Conservation (phyloP, 305 asterid genomes). For the Fraxinus xanthoxyloides region DNA sequence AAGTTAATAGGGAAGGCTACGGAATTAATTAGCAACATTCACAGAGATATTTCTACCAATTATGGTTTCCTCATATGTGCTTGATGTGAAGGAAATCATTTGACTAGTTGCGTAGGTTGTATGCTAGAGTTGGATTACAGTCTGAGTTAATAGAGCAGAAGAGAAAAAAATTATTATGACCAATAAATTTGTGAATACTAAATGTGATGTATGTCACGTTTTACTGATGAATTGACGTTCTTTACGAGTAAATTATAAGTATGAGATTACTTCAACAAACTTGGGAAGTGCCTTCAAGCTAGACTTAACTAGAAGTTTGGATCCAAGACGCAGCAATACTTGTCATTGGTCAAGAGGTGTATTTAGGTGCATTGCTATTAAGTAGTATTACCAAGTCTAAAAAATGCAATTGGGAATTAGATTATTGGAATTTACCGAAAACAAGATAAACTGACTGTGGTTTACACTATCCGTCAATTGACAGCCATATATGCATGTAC, state of each 20-base stretch:
- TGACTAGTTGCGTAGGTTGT: not conserved
- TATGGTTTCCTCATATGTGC: not conserved
- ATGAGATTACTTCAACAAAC: not conserved
- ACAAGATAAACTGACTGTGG: not conserved
- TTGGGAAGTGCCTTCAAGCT: constrained; percentile 8
- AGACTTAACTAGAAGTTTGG: not conserved
- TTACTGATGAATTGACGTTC: not conserved
- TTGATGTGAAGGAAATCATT: not conserved
- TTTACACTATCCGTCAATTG: not conserved
- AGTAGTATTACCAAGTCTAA: constrained; percentile 13
- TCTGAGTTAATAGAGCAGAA: not conserved
- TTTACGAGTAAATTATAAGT: not conserved
- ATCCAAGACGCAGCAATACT: not conserved
- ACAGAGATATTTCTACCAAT: constrained; percentile 3
- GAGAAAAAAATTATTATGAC: not conserved
- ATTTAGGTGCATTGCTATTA: not conserved
- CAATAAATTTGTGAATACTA: not conserved
- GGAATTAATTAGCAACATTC: not conserved
- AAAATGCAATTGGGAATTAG: not conserved
- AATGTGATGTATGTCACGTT: not conserved
- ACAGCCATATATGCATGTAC: not conserved
- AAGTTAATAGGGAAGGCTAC: not conserved
- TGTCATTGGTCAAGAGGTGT: constrained; percentile 1
- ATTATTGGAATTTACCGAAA: not conserved
- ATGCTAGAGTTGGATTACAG: not conserved